Percentiles rank a stretch among this genome's conserved stretches.
phyloP scores from a whole-genome alignment of 75 land plant genomes.

The Chamaecyparis obtusa region DNA sequence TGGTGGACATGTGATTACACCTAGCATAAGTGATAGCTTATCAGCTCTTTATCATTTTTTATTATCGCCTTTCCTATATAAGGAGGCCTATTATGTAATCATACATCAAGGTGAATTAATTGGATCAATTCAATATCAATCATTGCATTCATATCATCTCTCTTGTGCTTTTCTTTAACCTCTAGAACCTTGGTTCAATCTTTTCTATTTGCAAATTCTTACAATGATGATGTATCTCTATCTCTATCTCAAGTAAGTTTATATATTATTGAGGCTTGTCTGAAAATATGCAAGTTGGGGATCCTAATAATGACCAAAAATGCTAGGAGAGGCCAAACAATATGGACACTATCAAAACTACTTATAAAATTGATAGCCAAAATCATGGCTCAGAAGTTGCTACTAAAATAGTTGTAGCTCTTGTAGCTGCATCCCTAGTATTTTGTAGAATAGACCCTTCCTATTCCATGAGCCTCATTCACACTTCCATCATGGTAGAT shows the following conservation, averaged over 20 bases:
- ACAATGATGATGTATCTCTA: background rate
- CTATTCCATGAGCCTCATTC: slow-evolving; percentile 57
- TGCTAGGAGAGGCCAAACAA: slow-evolving; percentile 90
- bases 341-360: slow-evolving; percentile 81
- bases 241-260: background rate
- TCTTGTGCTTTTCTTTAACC: too few species aligned
- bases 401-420: slow-evolving; percentile 88
- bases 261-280: background rate
- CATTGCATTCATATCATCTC: too few species aligned
- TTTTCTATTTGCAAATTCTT: too few species aligned
- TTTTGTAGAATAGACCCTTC: slow-evolving; percentile 55
- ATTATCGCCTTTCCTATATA: too few species aligned
- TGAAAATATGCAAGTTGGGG: slow-evolving; percentile 51
- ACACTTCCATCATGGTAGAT: slow-evolving; percentile 62
- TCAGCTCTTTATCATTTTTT: too few species aligned
- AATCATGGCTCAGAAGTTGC: slow-evolving; percentile 93
- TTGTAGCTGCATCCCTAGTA: slow-evolving; percentile 87
- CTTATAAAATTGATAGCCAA: slow-evolving; percentile 55
- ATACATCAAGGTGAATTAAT: too few species aligned
- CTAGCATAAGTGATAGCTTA: too few species aligned
- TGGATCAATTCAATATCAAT: too few species aligned
- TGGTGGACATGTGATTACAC: too few species aligned
- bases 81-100: too few species aligned
- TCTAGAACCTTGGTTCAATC: too few species aligned
- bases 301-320: slow-evolving; percentile 21